A percentile compares a stretch with the other conserved stretches of the same genome.
phyloP scores from a whole-genome alignment of 306 rosid species.

The Oemleria cerasiformis region DNA sequence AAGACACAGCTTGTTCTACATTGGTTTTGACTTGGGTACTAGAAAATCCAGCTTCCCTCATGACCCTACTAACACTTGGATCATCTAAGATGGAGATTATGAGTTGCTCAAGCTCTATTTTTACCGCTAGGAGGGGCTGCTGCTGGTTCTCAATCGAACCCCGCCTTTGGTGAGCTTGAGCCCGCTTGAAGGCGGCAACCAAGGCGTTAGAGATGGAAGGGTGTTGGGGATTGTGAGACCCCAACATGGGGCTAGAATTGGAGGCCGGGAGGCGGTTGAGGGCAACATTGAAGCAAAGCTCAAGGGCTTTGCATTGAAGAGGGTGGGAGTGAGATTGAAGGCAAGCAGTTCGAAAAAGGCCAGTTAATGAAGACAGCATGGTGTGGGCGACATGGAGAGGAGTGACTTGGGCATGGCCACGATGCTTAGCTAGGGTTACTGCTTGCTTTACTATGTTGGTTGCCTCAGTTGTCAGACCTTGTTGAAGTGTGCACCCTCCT shows the following conservation, averaged over 20 bases:
- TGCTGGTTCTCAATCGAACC: constrained; percentile 95
- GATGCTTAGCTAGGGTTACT: constrained; percentile 62
- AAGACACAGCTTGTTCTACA: constrained; percentile 78
- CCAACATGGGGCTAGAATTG: constrained; percentile 60
- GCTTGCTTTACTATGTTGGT: constrained; percentile 74
- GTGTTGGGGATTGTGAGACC: constrained; percentile 40
- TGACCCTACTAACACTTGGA: constrained; percentile 94
- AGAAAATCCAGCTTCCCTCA: constrained; percentile 87
- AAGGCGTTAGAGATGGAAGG: constrained; percentile 93
- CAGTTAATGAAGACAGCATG: constrained; percentile 65
- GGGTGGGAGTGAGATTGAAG: constrained; percentile 95
- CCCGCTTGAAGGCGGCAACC: constrained; percentile 92
- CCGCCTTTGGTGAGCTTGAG: constrained; percentile 95
- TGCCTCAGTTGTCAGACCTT: constrained; percentile 78
- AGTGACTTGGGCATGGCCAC: constrained; percentile 95
- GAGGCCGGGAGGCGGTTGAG: constrained; percentile 89
- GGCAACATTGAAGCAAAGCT: constrained; percentile 96
- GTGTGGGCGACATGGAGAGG: constrained; percentile 95
- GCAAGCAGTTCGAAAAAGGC: constrained; percentile 71
- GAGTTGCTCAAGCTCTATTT: constrained; percentile 85
- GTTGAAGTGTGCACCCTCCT: constrained; percentile 70
- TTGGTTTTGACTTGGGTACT: constrained; percentile 87
- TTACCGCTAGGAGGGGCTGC: constrained; percentile 77
- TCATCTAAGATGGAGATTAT: constrained; percentile 86
- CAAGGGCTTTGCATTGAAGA: constrained; percentile 93